phyloP scores from a whole-genome alignment of 371 early-diverging fungal genomes.

The Apophysomyces variabilis region DNA sequence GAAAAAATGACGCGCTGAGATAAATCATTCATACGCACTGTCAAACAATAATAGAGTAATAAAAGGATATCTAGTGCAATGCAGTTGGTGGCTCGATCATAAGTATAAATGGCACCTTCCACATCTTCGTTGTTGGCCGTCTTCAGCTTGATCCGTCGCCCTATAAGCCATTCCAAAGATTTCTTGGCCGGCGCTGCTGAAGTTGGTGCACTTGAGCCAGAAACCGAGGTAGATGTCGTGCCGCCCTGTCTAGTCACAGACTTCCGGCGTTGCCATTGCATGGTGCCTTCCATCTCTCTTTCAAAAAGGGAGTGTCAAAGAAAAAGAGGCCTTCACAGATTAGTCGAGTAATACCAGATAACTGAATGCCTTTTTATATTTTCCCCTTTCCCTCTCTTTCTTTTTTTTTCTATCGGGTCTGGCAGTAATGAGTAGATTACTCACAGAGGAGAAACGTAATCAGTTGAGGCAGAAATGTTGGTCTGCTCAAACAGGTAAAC shows the following conservation, averaged over 20 bases:
- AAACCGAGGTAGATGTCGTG: conserved; percentile 2
- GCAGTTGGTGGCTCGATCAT: conserved; percentile 64
- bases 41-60: neutral
- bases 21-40: neutral
- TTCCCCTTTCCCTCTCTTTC: too few species aligned
- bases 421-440: too few species aligned
- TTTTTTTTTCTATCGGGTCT: too few species aligned
- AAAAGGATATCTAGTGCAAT: conserved; percentile 70
- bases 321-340: too few species aligned
- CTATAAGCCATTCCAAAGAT: conserved; percentile 40
- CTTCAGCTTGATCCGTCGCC: conserved; percentile 57
- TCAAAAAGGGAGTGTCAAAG: too few species aligned
- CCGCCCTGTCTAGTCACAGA: conserved; percentile 11
- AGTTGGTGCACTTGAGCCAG: conserved; percentile 9
- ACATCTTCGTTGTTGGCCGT: conserved; percentile 60
- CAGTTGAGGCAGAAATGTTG: too few species aligned
- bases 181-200: conserved; percentile 16
- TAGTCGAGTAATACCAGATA: too few species aligned
- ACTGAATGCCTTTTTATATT: too few species aligned
- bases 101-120: conserved; percentile 67
- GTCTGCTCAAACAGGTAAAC: too few species aligned
- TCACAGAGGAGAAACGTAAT: too few species aligned
- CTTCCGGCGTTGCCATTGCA: conserved; percentile 18
- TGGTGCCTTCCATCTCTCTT: conserved; percentile 17
- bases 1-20: neutral